Evolutionary conservation across 2,329 filamentous ascomycete species (phyloP).

Genomic region (Aspergillus ruber): DNA sequence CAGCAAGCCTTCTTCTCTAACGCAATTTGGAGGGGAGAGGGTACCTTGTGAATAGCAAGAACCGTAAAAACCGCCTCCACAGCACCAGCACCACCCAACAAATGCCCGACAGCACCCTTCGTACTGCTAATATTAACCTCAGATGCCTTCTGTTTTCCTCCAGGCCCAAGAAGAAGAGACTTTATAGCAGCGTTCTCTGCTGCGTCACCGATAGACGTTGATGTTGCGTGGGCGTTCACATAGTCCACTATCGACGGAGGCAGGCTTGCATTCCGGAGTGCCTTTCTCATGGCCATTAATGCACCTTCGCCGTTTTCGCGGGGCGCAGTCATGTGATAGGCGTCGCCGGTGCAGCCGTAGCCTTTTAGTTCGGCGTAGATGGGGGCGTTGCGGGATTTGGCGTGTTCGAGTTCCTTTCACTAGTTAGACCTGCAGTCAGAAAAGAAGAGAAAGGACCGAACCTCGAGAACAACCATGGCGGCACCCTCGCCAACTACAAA

Average conservation of each 20-base stretch:
- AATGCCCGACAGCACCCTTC: conserved; percentile 86
- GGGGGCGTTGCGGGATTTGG: conserved; percentile 65
- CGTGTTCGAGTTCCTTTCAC: conserved; percentile 70
- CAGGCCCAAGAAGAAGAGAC: conserved; percentile 65
- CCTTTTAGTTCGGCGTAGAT: conserved; percentile 88
- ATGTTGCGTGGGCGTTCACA: conserved; percentile 92
- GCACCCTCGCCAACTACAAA: conserved; percentile 94
- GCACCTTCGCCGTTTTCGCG: conserved; percentile 76
- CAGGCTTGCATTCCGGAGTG: conserved; percentile 65
- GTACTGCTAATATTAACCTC: conserved; percentile 84
- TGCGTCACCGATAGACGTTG: conserved; percentile 74
- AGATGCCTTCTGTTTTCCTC: conserved; percentile 55
- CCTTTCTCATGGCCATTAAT: conserved; percentile 74
- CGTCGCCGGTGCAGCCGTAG: conserved; percentile 86
- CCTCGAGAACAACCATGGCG: conserved; percentile 77
- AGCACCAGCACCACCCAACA: conserved; percentile 85
- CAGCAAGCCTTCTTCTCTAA: not conserved
- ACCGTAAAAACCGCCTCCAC: conserved; percentile 84
- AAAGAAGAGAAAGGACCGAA: conserved; percentile 18
- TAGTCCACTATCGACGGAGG: conserved; percentile 72
- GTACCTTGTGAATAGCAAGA: conserved; percentile 69
- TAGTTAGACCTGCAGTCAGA: not conserved
- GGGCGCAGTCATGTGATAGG: conserved; percentile 89
- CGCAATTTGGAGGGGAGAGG: conserved; percentile 18
- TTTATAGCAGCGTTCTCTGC: conserved; percentile 84